Evolutionary conservation across 2,329 filamentous ascomycete genomes (phyloP).

Genomic region (Parascedosporium putredinis): DNA sequence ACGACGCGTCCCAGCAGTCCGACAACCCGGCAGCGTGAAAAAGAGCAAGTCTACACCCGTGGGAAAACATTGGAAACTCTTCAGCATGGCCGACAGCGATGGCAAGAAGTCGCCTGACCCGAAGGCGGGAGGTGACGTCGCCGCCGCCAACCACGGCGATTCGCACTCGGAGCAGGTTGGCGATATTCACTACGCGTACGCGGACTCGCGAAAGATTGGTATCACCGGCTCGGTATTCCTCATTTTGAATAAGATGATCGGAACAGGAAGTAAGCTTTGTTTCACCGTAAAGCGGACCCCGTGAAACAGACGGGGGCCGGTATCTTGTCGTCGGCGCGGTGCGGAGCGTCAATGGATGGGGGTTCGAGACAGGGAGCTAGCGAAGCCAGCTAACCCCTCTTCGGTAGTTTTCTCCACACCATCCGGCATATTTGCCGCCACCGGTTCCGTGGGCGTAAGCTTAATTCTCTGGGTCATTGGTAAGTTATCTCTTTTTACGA

Average conservation of each 20-base stretch:
- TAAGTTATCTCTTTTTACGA: not conserved
- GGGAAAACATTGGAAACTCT: not conserved
- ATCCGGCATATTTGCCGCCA: constrained; percentile 39
- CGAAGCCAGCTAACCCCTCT: not conserved
- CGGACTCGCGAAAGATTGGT: constrained; percentile 38
- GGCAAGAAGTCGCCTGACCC: not conserved
- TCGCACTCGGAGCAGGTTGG: not conserved
- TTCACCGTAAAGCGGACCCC: too few relatives aligned
- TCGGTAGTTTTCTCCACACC: constrained; percentile 42
- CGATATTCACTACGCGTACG: constrained; percentile 28
- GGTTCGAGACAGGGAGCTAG: too few relatives aligned
- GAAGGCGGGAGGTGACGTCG: not conserved
- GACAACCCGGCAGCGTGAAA: too few relatives aligned
- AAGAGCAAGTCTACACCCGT: too few relatives aligned
- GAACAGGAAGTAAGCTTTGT: constrained; percentile 38
- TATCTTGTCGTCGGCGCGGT: not conserved
- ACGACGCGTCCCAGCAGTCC: too few relatives aligned
- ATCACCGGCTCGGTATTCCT: constrained; percentile 41
- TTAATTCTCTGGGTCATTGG: constrained; percentile 16
- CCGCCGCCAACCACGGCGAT: not conserved
- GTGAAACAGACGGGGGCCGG: too few relatives aligned
- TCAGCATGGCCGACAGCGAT: not conserved
- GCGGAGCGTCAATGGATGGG: constrained; percentile 7
- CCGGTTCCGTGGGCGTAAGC: constrained; percentile 35
- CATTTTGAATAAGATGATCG: constrained; percentile 50